A percentile compares a stretch with the other conserved stretches of the same genome.
Evolutionary conservation across 352 stramenopile species (phyloP).

Genomic region (Plasmopara viticola): DNA sequence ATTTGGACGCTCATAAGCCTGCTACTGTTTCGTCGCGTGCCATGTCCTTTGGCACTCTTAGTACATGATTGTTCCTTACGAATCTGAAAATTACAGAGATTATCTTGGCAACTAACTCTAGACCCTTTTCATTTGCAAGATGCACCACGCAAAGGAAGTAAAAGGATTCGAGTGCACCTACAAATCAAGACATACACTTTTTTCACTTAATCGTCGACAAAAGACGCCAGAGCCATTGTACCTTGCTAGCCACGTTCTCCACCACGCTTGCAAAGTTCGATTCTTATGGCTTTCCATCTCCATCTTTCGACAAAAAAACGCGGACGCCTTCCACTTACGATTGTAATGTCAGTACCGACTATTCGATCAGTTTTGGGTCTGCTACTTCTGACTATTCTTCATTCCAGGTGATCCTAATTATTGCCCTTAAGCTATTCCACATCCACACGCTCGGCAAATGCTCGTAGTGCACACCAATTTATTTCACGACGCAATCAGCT

Average conservation of each 20-base stretch:
- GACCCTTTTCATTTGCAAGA: conserved; percentile 97
- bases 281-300: conserved; percentile 8
- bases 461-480: conserved; percentile 91
- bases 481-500: conserved; percentile 90
- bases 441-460: conserved; percentile 95
- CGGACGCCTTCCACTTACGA: conserved; percentile 26
- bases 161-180: conserved; percentile 93
- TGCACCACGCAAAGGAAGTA: conserved; percentile 99
- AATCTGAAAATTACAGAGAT: conserved; percentile 74
- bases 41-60: background rate
- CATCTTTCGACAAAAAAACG: conserved; percentile 17
- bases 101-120: conserved; percentile 79
- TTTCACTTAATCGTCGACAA: background rate
- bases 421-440: conserved; percentile 95
- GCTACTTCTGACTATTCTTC: conserved; percentile 15
- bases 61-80: conserved; percentile 27
- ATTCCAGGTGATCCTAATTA: conserved; percentile 88
- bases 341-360: too few relatives aligned
- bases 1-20: too few relatives aligned
- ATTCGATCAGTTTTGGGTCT: too few relatives aligned
- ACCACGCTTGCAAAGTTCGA: conserved; percentile 90
- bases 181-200: conserved; percentile 5
- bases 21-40: too few relatives aligned
- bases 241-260: conserved; percentile 77
- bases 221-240: conserved; percentile 20